Base-by-base conservation (phyloP, 208 protist genomes). In the Acanthamoeba triangularis region DNA sequence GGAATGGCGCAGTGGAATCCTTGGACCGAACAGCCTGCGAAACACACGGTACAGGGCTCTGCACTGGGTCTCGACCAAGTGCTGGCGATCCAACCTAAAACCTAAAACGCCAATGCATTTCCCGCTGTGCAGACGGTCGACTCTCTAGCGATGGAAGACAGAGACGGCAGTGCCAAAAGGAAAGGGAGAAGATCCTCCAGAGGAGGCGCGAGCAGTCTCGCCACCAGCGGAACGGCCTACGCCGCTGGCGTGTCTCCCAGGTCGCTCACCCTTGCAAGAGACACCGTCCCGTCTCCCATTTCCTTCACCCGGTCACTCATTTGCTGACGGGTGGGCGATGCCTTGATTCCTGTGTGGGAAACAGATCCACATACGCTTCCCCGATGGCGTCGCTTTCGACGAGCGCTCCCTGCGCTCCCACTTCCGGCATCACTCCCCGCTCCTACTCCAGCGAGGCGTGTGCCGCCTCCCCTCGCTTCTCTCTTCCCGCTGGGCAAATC, bases 1-100 rank as follows among this genome's bases (percentile, higher is more conserved):
- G 80, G 80, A 6, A 63, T 88, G 80, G 80, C 80, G 41, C 80
- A 88, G 28, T 88, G 80, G 80, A 88, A 88, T 41, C 80, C 80
- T 11, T 88, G 80, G 80, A 56, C 80, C 16, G 80, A 88, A 6
- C 80, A 80, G 72, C 72, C 72, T 20, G 72, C 80, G 1, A 88
- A 88, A 30, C 80, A 65, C 20, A 14, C 80, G n/a, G 80, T 88
- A 82, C 74, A 80, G 2, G 8, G 25, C 25, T 8, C 69, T n/a
- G n/a, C n/a, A 3, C 69, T 10, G n/a, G n/a, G 25, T 18, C 11
- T n/a, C 67, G 1, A 23, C 52, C 52, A 56, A 23, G 13, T 16
- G 23, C 11, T 14, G 23, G 4, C 28, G 30, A n/a, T 11, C 65
- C n/a, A 3, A 78, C 69, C 33, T 30, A n/a, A n/a, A n/a, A n/a